Evolutionary conservation across 345 rosid species (phyloP), one percentile per base, ranked within the genome.

Genomic region (Hirschfeldia incana): DNA sequence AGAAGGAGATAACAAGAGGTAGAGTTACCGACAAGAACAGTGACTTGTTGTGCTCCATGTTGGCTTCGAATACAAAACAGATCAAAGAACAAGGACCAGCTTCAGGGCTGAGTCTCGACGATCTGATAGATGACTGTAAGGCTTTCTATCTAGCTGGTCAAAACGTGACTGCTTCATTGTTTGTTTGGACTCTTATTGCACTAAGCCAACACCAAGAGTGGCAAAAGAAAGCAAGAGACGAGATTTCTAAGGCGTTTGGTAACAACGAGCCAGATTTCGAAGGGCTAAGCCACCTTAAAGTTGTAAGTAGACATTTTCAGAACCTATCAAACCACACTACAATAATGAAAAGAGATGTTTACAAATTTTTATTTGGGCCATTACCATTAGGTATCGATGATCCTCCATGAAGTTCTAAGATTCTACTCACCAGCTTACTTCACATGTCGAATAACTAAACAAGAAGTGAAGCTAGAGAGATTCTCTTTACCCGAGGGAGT

Each of bases 101-200:
- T 11, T 75, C 82, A 2, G 85, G 85, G 6, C 46, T 82, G 26
- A 82, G 70, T 26, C 26, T 78, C 2, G 77, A 78, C n/a, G 85
- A 82, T 65, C 51, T 86, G 29, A 85, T 89, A 15, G 94, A 86
- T 61, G 92, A 89, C 53, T 89, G 97, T 72, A 88, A 89, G 73
- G 75, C 86, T 29, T 86, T 91, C 73, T 91, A 89, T 75, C 74
- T 88, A 11, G 92, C 92, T n/a, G 91, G 95, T 29, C 91, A 91
- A 73, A 88, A 85, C 55, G 86, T 91, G 17, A 85, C 91, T 9
- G 70, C 91, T 27, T 74, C 81, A 39, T 70, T 88, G 69, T 76
- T 87, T 53, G 83, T 84, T 36, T 89, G 94, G 97, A 75, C 88
- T 9, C 57, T 82, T 73, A 73, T 91, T 78, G 78, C 86, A 63